Percentiles rank a stretch among this genome's conserved stretches.
Evolutionary conservation across 805 yeast genomes (phyloP).

Genomic region (Ogataea minuta): DNA sequence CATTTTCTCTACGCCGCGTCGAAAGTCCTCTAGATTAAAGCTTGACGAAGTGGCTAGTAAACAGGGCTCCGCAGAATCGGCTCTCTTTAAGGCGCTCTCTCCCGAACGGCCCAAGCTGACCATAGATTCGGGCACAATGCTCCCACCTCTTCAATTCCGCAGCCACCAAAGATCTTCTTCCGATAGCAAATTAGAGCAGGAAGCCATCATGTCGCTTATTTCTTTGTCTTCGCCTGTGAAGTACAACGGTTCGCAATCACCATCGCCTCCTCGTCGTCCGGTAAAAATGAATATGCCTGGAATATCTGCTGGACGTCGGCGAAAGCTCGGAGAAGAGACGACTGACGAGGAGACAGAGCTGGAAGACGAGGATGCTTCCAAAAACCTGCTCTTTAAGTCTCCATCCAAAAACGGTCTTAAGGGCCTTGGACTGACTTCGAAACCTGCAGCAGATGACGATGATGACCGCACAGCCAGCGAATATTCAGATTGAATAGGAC

Average conservation of each 20-base stretch:
- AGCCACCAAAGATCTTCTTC: conserved; percentile 18
- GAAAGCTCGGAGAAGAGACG: conserved; percentile 4
- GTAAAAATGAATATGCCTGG: conserved; percentile 11
- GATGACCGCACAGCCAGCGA: conserved; percentile 28
- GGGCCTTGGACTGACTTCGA: conserved; percentile 18
- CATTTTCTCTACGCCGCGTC: conserved; percentile 8
- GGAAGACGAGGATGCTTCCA: conserved; percentile 15
- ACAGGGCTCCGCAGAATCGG: conserved; percentile 28
- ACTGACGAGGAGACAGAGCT: conserved; percentile 22
- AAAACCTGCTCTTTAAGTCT: not conserved
- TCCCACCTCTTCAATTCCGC: conserved; percentile 7
- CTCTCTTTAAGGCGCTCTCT: conserved; percentile 25
- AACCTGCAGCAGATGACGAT: conserved; percentile 22
- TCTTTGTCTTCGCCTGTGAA: conserved; percentile 51
- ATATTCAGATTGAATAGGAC: conserved; percentile 18
- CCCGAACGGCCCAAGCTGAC: conserved; percentile 22
- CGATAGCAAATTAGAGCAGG: conserved; percentile 44
- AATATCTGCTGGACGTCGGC: conserved; percentile 6
- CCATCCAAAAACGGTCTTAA: conserved; percentile 8
- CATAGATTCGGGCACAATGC: conserved; percentile 11
- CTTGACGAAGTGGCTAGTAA: conserved; percentile 32
- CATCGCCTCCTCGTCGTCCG: conserved; percentile 19
- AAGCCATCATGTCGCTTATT: conserved; percentile 55
- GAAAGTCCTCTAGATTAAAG: conserved; percentile 21
- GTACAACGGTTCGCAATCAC: conserved; percentile 30